Base-by-base conservation (phyloP, 805 yeast genomes). In the Candida arabinofermentans region DNA sequence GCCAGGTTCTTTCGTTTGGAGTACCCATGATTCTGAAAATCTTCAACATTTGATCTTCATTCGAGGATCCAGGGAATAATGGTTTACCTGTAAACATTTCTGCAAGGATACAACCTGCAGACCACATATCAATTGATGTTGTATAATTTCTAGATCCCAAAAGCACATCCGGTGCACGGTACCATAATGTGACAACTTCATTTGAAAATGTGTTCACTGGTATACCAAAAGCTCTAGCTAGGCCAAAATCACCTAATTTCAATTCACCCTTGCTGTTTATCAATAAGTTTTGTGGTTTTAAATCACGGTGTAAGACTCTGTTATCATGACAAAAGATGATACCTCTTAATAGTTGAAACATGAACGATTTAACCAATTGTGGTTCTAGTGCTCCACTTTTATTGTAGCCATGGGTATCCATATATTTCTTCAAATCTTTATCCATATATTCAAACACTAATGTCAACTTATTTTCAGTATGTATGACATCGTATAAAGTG, bases 71-170 rank as follows among this genome's bases (percentile, higher is more conserved):
- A 17, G 98, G 96, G 65, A 93, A 93, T 39, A 93, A 70, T 1
- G 99, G 98, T 57, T 91, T 83, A 24, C 99, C 96, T n/a, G 96
- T 86, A 58, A 93, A 84, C 98, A 93, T 91, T 60, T 93, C 99
- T 3, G 97, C 98, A 62, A 93, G 77, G 41, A 93, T 93, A 66
- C 99, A 93, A 13, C 99, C 99, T 13, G 96, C 95, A 14, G 96
- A 88, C 99, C 99, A 93, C 68, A 93, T 87, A 61, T 93, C 99
- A 46, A 93, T 95, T 8, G 96, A 90, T 0, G 99, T 93, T 35
- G 96, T 86, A 65, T 93, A 93, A 42, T 95, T 91, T 54, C 96
- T 79, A 3, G 96, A 88, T 2, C 99, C 99, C 58, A 93, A 73
- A 39, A 93, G 70, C 24, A 93, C 98, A 61, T 91, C 99, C 0